Evolutionary conservation across 352 stramenopile species (phyloP).

Genomic region (Phytopythium kandeliae): DNA sequence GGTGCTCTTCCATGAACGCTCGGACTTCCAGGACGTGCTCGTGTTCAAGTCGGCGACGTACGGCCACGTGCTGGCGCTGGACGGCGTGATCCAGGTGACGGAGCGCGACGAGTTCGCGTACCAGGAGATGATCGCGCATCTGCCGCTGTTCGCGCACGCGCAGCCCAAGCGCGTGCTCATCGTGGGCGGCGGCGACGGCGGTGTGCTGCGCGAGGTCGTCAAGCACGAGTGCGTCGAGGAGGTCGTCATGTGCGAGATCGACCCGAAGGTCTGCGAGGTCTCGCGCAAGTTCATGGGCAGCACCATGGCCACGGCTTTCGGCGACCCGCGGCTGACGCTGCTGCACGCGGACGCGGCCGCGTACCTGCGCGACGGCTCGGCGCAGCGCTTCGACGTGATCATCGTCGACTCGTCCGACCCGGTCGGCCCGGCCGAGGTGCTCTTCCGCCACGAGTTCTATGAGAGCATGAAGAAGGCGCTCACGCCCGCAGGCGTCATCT

Average conservation of each 20-base stretch:
- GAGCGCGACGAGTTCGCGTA: slow-evolving; percentile 98
- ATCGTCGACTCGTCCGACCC: slow-evolving; percentile 97
- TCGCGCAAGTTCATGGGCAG: slow-evolving; percentile 92
- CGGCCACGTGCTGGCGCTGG: slow-evolving; percentile 97
- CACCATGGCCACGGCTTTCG: slow-evolving; percentile 91
- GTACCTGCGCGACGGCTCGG: slow-evolving; percentile 80
- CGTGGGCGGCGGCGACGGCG: slow-evolving; percentile 97
- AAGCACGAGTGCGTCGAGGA: slow-evolving; percentile 94
- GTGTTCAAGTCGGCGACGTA: slow-evolving; percentile 99
- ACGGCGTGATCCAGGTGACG: slow-evolving; percentile 99
- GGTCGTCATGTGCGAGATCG: slow-evolving; percentile 99
- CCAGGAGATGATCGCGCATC: slow-evolving; percentile 99
- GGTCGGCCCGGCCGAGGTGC: slow-evolving; percentile 91
- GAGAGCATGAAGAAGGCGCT: slow-evolving; percentile 91
- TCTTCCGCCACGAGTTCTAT: slow-evolving; percentile 96
- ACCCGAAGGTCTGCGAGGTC: slow-evolving; percentile 95
- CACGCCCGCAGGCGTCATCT: slow-evolving; percentile 78
- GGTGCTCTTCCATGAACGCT: slow-evolving; percentile 94
- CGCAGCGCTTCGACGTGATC: slow-evolving; percentile 94
- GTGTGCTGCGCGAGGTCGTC: slow-evolving; percentile 95
- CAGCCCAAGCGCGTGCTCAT: slow-evolving; percentile 96
- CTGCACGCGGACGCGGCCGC: slow-evolving; percentile 89
- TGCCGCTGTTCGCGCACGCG: slow-evolving; percentile 95
- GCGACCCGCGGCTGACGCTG: slow-evolving; percentile 94
- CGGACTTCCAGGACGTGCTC: slow-evolving; percentile 97